Percentiles rank a stretch among this genome's conserved stretches.
Evolutionary conservation across 2,329 filamentous ascomycete genomes (phyloP).

Genomic region (Lizonia empirigonia): DNA sequence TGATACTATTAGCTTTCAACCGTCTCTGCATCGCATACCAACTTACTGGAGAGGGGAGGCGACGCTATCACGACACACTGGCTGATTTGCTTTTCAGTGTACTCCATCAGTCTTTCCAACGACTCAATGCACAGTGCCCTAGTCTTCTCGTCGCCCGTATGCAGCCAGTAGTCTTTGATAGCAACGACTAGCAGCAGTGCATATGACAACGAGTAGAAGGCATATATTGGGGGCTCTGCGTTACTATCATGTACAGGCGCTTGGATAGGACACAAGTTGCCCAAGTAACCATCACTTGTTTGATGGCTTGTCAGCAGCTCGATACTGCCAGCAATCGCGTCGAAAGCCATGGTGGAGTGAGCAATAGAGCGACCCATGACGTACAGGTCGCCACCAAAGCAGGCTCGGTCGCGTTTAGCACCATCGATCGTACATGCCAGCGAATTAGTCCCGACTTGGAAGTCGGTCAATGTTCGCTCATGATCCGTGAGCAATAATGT

Average conservation of each 20-base stretch:
- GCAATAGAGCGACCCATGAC: conserved; percentile 15
- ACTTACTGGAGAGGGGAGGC: conserved; percentile 12
- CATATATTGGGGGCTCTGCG: conserved; percentile 10
- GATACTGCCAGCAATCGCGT: conserved; percentile 10
- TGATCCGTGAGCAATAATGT: background rate
- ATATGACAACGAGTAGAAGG: conserved; percentile 15
- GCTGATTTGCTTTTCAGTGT: background rate
- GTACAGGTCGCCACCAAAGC: conserved; percentile 15
- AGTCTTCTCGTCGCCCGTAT: conserved; percentile 6
- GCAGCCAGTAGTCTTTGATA: conserved; percentile 17
- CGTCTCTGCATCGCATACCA: too few species aligned
- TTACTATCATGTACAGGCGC: conserved; percentile 8
- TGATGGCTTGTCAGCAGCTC: conserved; percentile 14
- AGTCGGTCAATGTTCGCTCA: conserved; percentile 10
- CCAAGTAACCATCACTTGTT: conserved; percentile 12
- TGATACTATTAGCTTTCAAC: background rate
- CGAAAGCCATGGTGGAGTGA: conserved; percentile 11
- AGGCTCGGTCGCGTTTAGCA: conserved; percentile 14
- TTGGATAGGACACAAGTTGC: conserved; percentile 14
- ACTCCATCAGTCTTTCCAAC: conserved; percentile 5
- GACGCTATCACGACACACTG: conserved; percentile 7
- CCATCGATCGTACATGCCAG: conserved; percentile 16
- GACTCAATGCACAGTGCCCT: background rate
- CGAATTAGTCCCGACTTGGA: conserved; percentile 15
- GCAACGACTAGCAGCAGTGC: conserved; percentile 8